phyloP scores from a whole-genome alignment of 192 early-diverging fungal genomes.

The Neocallimastix lanati region DNA sequence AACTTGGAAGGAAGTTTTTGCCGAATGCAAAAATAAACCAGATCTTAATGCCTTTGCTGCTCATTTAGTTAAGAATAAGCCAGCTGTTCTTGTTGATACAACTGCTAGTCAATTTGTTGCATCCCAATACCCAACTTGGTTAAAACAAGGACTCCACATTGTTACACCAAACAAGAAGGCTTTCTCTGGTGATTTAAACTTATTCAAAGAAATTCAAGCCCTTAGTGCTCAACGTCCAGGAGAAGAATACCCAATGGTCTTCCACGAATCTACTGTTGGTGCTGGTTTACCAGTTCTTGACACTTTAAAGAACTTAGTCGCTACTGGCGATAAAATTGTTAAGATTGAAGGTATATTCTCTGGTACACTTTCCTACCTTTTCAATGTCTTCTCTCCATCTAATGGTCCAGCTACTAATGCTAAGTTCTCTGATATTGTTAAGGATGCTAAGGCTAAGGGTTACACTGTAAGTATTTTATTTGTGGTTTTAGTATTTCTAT shows the following conservation, averaged over 20 bases:
- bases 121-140: constrained; percentile 62
- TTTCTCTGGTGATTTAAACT: constrained; percentile 52
- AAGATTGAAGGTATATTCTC: constrained; percentile 95
- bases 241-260: constrained; percentile 31
- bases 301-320: constrained; percentile 75
- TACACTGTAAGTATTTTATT: constrained; percentile 58
- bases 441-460: constrained; percentile 73
- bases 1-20: constrained; percentile 1
- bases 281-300: constrained; percentile 88
- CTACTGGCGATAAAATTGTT: constrained; percentile 78
- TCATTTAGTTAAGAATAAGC: not conserved
- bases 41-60: not conserved
- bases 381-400: constrained; percentile 84
- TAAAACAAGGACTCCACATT: constrained; percentile 57
- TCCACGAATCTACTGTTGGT: constrained; percentile 91
- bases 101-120: constrained; percentile 25
- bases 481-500: no score
- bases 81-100: constrained; percentile 1
- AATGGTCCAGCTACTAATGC: constrained; percentile 11
- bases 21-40: not conserved
- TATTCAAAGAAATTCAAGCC: constrained; percentile 58
- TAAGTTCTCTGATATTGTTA: constrained; percentile 75
- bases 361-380: constrained; percentile 92
- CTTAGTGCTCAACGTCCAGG: not conserved
- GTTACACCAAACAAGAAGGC: constrained; percentile 98